These are phyloP conservation scores for Neoascochyta sp. DNA, from an alignment of 2,329 filamentous ascomycete genomes.

Conservation along the genomic window DNA sequence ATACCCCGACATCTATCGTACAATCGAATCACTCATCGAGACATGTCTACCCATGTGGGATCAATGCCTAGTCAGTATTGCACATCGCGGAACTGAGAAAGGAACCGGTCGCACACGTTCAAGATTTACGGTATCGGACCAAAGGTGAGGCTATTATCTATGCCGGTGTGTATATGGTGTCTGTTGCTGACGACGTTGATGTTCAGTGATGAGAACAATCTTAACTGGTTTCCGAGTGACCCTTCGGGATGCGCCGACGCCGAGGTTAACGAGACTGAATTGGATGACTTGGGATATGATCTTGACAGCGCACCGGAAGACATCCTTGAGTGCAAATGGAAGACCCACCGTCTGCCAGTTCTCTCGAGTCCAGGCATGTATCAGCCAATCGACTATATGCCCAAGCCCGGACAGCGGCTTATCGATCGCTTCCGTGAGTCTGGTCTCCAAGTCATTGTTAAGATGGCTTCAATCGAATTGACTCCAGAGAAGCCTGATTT, in stretches of 20 bases:
- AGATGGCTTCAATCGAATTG: constrained; percentile 58
- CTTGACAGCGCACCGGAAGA: constrained; percentile 1
- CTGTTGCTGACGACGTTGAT: no score
- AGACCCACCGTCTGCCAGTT: constrained; percentile 12
- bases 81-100: neutral
- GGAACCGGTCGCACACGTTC: constrained; percentile 11
- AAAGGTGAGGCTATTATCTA: constrained; percentile 2
- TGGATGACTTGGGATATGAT: neutral
- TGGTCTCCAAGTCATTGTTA: constrained; percentile 59
- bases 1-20: constrained; percentile 15
- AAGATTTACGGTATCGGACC: constrained; percentile 3
- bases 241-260: constrained; percentile 3
- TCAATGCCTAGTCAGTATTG: constrained; percentile 11
- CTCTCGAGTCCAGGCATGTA: constrained; percentile 11
- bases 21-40: constrained; percentile 19
- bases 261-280: constrained; percentile 5
- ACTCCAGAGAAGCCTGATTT: constrained; percentile 57
- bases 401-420: constrained; percentile 8
- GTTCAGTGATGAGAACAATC: constrained; percentile 11
- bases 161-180: no score
- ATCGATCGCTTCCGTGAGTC: constrained; percentile 10
- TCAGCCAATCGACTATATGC: constrained; percentile 14
- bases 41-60: constrained; percentile 22
- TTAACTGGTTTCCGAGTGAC: constrained; percentile 14
- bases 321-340: constrained; percentile 12